These are phyloP conservation scores for Senna tora DNA, from an alignment of 306 rosid genomes.

Conservation along the genomic window DNA sequence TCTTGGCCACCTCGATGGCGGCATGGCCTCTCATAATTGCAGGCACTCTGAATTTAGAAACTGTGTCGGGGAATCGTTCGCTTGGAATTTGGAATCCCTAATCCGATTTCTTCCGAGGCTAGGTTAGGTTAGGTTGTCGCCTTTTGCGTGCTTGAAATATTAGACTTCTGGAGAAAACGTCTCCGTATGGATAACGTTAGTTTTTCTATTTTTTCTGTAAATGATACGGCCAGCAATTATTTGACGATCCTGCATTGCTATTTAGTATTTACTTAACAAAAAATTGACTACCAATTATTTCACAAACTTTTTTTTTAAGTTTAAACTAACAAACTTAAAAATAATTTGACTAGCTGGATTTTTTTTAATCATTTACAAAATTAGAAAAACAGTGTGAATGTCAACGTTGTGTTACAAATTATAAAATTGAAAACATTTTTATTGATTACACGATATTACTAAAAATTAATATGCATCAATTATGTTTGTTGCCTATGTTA, in stretches of 20 bases:
- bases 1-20: slow-evolving; percentile 80
- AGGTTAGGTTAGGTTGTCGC: not conserved
- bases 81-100: slow-evolving; percentile 8
- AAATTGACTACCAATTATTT: too few relatives aligned
- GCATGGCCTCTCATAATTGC: slow-evolving; percentile 57
- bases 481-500: too few relatives aligned
- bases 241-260: too few relatives aligned
- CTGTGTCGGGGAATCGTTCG: slow-evolving; percentile 8
- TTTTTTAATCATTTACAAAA: too few relatives aligned
- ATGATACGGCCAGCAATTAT: not conserved
- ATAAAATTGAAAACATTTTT: too few relatives aligned
- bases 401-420: not conserved
- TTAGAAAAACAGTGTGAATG: too few relatives aligned
- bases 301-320: too few relatives aligned
- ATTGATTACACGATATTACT: too few relatives aligned
- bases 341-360: too few relatives aligned
- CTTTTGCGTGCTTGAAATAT: slow-evolving; percentile 7
- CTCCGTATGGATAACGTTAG: not conserved
- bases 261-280: too few relatives aligned
- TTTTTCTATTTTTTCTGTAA: not conserved
- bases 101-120: not conserved
- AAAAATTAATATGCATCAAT: too few relatives aligned
- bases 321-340: too few relatives aligned
- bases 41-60: not conserved
- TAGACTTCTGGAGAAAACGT: not conserved